Conservation (phyloP, 257 asterid species). For the Parsonsia alboflavescens region DNA sequence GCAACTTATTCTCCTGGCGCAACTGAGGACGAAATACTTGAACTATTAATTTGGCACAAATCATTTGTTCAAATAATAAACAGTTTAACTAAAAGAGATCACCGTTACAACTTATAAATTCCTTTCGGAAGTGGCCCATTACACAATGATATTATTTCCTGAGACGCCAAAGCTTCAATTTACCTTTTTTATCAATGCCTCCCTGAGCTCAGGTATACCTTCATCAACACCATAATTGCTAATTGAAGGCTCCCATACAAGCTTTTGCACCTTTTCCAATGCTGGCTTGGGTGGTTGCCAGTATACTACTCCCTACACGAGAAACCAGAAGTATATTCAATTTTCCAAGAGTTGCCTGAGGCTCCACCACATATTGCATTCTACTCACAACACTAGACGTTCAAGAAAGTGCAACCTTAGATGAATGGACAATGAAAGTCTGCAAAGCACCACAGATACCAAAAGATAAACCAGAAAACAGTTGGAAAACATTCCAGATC, state of each 20-base stretch:
- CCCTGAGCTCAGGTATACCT: conserved; percentile 93
- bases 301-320: conserved; percentile 79
- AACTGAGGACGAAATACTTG: conserved; percentile 41
- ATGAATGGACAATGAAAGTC: background rate
- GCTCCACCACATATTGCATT: background rate
- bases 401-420: background rate
- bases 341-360: background rate
- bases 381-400: background rate
- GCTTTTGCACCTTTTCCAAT: conserved; percentile 63
- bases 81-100: background rate
- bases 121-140: background rate
- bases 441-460: background rate
- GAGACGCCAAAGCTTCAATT: background rate
- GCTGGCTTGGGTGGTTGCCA: conserved; percentile 96
- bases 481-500: background rate
- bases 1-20: conserved; percentile 55
- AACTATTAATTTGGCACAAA: conserved; percentile 13
- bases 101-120: too few relatives aligned
- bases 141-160: background rate
- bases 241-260: conserved; percentile 78
- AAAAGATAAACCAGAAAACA: conserved; percentile 1
- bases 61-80: background rate
- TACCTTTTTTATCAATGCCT: conserved; percentile 73
- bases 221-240: conserved; percentile 95
- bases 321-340: background rate